Evolutionary conservation across 2,329 filamentous ascomycete species (phyloP), one percentile per base, ranked within the genome.

Genomic region (Xylariomycetidae sp.): DNA sequence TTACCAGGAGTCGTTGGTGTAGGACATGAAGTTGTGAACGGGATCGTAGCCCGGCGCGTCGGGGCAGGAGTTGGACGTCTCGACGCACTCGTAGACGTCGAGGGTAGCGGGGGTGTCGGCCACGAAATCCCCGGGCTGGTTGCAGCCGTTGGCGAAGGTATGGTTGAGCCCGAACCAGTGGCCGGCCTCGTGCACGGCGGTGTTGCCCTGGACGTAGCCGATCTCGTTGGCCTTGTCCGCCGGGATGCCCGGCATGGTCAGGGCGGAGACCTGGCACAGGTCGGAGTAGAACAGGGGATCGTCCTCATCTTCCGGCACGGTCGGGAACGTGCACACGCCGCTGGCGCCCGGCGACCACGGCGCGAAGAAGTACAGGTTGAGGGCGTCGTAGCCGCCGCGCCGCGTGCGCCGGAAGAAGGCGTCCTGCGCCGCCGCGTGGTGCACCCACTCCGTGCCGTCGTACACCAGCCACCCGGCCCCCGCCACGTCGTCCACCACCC

Each of bases 91-190:
- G 38, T 10, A 43, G 15, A 10, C 41, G 14, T 4, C 15, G n/a
- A n/a, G n/a, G n/a, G n/a, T n/a, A n/a, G n/a, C n/a, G n/a, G n/a
- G n/a, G n/a, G n/a, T 18, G 6, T 33, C 18, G 26, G 16, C 35
- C 39, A 5, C n/a, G 34, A 34, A 10, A 34, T 12, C 8, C 29
- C 10, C 31, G 14, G 22, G 22, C 22, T 23, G 9, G 22, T 8
- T 9, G 22, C 22, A 23, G 22, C 22, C 22, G n/a, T 23, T 23
- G 9, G 22, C 54, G 53, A 67, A 67, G 35, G 61, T 65, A 43
- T 67, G 64, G 43, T 57, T 58, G 14, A 67, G 52, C 30, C 63
- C 62, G 35, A 66, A 57, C 62, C 62, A 67, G 46, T 66, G 63
- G 5, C 64, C 64, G 15, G 60, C 47, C 49, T 66, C 64, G 47